Evolutionary conservation across 2,329 filamentous ascomycete genomes (phyloP), one percentile per base, ranked within the genome.

Genomic region (Fusarium proliferatum): DNA sequence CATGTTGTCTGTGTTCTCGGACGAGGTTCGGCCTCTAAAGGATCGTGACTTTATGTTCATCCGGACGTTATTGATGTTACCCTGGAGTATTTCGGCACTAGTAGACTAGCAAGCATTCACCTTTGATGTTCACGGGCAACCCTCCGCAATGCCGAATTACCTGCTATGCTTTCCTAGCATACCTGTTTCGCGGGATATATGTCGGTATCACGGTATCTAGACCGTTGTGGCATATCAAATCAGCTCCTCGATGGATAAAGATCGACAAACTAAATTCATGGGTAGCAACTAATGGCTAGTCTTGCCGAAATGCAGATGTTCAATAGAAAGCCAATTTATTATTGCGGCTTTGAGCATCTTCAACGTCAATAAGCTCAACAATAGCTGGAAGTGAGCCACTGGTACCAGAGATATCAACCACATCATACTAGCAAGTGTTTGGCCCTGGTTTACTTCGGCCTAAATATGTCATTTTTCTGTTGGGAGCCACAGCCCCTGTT

Each of bases 111-210:
- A 23, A 28, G 38, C 36, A 51, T 55, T n/a, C 56, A 48, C 38
- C 45, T 57, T 41, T 34, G 48, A 73, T 30, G 42, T 43, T 67
- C 60, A 42, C 58, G 66, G 70, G 49, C 52, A 67, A 56, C 51
- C 66, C 61, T 73, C 70, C 70, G 70, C 56, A 73, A 67, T 39
- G 19, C 70, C 70, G 70, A 67, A 48, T 36, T 39, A 19, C 28
- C 28, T 63, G 16, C 38, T 19, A 55, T 33, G 28, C 34, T 59
- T 36, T 46, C 28, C 38, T 34, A 21, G 38, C 23, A 51, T 58
- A 43, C 15, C 19, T n/a, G 34, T 49, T 42, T 68, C n/a, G 38
- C 33, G 17, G 42, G 46, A 45, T 26, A 43, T 57, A 42, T 60
- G 28, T 66, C 66, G 70, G 70, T 49, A 57, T 73, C 57, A 41